A percentile compares a stretch with the other conserved stretches of the same genome.
These are phyloP conservation scores for Rhizopus delemar DNA, from an alignment of 371 early-diverging fungal species.

Conservation along the genomic window DNA sequence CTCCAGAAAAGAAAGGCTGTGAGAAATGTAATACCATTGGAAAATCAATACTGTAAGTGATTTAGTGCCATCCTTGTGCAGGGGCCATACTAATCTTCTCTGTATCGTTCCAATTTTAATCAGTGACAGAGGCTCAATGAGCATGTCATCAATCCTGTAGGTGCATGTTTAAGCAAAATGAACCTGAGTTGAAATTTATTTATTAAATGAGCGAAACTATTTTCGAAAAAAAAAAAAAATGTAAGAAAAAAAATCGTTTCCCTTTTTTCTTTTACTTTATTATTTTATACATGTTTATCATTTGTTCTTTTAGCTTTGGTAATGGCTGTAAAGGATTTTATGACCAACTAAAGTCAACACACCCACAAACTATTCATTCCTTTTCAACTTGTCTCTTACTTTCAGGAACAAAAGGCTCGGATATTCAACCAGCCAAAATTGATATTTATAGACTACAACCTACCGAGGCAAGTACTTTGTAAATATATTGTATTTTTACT, in stretches of 20 bases:
- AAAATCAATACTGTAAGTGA: too few relatives aligned
- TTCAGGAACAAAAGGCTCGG: slow-evolving; percentile 2
- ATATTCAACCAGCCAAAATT: slow-evolving; percentile 10
- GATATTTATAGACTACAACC: slow-evolving; percentile 19
- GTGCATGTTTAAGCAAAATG: too few relatives aligned
- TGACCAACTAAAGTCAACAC: slow-evolving; percentile 14
- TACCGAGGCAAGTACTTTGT: slow-evolving; percentile 10
- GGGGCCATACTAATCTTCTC: too few relatives aligned
- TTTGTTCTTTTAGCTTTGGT: slow-evolving; percentile 21
- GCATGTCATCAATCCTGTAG: too few relatives aligned
- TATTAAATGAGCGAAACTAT: too few relatives aligned
- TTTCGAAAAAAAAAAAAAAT: too few relatives aligned
- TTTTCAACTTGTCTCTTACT: slow-evolving; percentile 3
- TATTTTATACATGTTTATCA: neutral
- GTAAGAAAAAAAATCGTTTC: neutral
- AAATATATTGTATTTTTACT: neutral
- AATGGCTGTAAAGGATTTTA: slow-evolving; percentile 5
- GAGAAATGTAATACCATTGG: too few relatives aligned
- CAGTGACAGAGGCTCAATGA: too few relatives aligned
- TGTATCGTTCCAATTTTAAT: too few relatives aligned
- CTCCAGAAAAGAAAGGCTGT: too few relatives aligned
- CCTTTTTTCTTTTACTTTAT: slow-evolving; percentile 1
- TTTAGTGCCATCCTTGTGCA: too few relatives aligned
- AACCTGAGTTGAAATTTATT: too few relatives aligned
- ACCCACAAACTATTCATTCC: slow-evolving; percentile 10